These are phyloP conservation scores for Wickerhamomyces hampshirensis DNA, from an alignment of 805 yeast species.

Conservation along the genomic window DNA sequence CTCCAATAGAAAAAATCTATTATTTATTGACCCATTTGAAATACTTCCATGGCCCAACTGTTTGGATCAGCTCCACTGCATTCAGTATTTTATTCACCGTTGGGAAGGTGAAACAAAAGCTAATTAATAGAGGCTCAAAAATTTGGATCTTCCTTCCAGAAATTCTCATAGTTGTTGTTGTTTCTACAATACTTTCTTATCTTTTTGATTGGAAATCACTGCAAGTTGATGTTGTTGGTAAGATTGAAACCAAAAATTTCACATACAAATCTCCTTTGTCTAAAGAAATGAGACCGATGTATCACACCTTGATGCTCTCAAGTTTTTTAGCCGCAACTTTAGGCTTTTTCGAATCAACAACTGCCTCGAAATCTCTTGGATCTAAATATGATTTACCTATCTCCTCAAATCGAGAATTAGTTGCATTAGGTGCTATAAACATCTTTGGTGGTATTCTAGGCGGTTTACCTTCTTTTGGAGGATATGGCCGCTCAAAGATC, in stretches of 20 bases:
- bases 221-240: conserved; percentile 71
- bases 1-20: conserved; percentile 64
- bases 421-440: conserved; percentile 81
- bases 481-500: conserved; percentile 89
- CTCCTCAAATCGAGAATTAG: conserved; percentile 84
- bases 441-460: conserved; percentile 46
- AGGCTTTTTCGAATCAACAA: conserved; percentile 91
- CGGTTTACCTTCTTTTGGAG: conserved; percentile 90
- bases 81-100: conserved; percentile 41
- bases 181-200: conserved; percentile 52
- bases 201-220: conserved; percentile 43
- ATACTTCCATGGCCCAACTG: conserved; percentile 53
- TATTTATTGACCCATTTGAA: conserved; percentile 49
- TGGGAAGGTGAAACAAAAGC: conserved; percentile 38
- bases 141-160: conserved; percentile 74
- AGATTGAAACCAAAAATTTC: conserved; percentile 46
- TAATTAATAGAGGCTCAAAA: conserved; percentile 25
- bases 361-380: conserved; percentile 85
- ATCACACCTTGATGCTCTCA: conserved; percentile 56
- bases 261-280: conserved; percentile 58
- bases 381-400: conserved; percentile 65
- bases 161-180: conserved; percentile 64
- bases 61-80: conserved; percentile 51
- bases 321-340: conserved; percentile 76
- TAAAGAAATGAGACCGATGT: conserved; percentile 37